Conservation (phyloP, 176 grass and related monocot genomes). For the Ampelocalamus luodianensis region DNA sequence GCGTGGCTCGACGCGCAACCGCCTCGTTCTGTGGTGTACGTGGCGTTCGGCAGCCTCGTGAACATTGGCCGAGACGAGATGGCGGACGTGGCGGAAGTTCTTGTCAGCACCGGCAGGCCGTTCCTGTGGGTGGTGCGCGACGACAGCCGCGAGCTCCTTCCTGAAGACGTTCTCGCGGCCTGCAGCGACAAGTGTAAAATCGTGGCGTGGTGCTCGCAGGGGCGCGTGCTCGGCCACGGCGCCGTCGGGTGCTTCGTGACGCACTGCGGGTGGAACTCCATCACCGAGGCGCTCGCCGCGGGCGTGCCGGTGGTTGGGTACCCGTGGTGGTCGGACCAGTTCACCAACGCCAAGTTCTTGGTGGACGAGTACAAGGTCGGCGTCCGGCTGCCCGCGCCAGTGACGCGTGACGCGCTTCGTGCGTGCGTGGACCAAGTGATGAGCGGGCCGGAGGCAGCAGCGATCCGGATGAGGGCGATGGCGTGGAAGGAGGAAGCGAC, state of each 20-base stretch:
- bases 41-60: slow-evolving; percentile 66
- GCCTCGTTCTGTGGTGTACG: slow-evolving; percentile 50
- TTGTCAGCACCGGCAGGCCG: slow-evolving; percentile 27
- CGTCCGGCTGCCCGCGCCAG: slow-evolving; percentile 47
- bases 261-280: slow-evolving; percentile 87
- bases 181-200: neutral
- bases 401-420: slow-evolving; percentile 9
- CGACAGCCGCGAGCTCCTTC: slow-evolving; percentile 19
- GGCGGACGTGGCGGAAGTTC: slow-evolving; percentile 46
- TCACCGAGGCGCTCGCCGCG: slow-evolving; percentile 46
- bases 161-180: neutral
- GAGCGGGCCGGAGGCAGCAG: slow-evolving; percentile 14
- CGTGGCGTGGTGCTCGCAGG: slow-evolving; percentile 57
- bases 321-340: slow-evolving; percentile 66
- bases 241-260: slow-evolving; percentile 63
- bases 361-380: slow-evolving; percentile 55
- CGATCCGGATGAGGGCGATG: slow-evolving; percentile 10
- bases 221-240: slow-evolving; percentile 50
- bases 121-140: slow-evolving; percentile 66
- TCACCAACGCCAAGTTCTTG: slow-evolving; percentile 55
- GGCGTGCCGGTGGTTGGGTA: slow-evolving; percentile 63
- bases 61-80: slow-evolving; percentile 45
- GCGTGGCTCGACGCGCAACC: slow-evolving; percentile 56
- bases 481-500: slow-evolving; percentile 37
- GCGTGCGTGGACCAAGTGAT: slow-evolving; percentile 52